These are phyloP conservation scores for Colletotrichum tanaceti DNA, from an alignment of 2,329 filamentous ascomycete species.

Conservation along the genomic window DNA sequence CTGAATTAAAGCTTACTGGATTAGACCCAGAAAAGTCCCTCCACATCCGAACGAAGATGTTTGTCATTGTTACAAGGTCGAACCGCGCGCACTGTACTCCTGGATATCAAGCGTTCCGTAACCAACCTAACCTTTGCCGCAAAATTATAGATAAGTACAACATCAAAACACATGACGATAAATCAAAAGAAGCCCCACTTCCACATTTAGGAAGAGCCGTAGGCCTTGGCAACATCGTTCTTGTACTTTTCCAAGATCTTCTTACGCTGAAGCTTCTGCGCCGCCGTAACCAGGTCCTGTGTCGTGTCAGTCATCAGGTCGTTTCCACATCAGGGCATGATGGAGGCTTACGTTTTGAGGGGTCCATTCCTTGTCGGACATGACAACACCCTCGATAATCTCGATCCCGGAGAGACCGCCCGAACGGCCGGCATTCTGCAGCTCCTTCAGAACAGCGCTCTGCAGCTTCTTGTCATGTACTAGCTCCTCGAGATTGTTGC, in stretches of 20 bases:
- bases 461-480: constrained; percentile 76
- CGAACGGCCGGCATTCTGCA: constrained; percentile 70
- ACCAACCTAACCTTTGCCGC: constrained; percentile 29
- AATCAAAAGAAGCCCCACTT: background rate
- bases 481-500: constrained; percentile 72
- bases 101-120: constrained; percentile 38
- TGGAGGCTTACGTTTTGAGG: constrained; percentile 74
- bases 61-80: constrained; percentile 18
- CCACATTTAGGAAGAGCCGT: constrained; percentile 52
- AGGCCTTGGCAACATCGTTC: constrained; percentile 71
- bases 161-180: constrained; percentile 13
- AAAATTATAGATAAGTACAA: constrained; percentile 20
- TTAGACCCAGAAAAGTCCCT: background rate
- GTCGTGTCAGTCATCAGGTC: constrained; percentile 44
- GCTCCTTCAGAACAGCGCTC: constrained; percentile 70
- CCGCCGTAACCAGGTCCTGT: constrained; percentile 74
- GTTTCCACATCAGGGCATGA: background rate
- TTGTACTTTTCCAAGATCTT: constrained; percentile 72
- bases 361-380: constrained; percentile 81
- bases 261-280: constrained; percentile 79
- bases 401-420: constrained; percentile 75
- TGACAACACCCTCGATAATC: constrained; percentile 76
- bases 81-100: constrained; percentile 35
- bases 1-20: constrained; percentile 2
- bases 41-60: background rate